Evolutionary conservation across 495 filamentous ascomycete species (phyloP).

Genomic region (Cercophora samala): DNA sequence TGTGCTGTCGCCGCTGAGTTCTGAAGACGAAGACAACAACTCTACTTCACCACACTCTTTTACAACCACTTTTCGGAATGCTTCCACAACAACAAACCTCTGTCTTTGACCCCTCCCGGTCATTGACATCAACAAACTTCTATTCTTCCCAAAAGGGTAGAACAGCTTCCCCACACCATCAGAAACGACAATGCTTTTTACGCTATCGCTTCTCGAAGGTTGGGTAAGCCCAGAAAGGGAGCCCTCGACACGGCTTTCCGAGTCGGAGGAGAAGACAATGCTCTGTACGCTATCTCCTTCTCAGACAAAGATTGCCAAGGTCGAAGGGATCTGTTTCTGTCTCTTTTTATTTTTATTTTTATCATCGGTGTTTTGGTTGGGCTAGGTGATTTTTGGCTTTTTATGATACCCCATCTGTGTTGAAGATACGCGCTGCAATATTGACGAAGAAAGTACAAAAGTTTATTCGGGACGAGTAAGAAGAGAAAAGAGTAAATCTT

Average conservation of each 20-base stretch:
- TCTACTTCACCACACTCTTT: constrained; percentile 28
- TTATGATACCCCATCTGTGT: constrained; percentile 59
- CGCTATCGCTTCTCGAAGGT: constrained; percentile 6
- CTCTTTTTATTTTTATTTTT: constrained; percentile 19
- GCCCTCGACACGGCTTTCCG: background rate
- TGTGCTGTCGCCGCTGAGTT: background rate
- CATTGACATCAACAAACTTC: background rate
- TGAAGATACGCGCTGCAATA: constrained; percentile 47
- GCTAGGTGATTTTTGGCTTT: constrained; percentile 17
- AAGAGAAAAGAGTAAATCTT: too few relatives aligned
- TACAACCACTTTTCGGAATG: constrained; percentile 16
- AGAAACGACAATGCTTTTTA: constrained; percentile 10
- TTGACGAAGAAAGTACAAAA: constrained; percentile 19
- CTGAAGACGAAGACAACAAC: constrained; percentile 6
- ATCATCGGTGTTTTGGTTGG: constrained; percentile 14
- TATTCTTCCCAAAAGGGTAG: background rate
- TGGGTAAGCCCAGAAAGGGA: background rate
- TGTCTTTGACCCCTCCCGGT: background rate
- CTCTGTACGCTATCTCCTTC: constrained; percentile 38
- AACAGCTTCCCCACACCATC: background rate
- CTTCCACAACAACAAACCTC: constrained; percentile 8
- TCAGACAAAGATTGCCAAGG: constrained; percentile 14
- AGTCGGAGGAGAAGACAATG: constrained; percentile 1
- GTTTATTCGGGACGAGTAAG: background rate
- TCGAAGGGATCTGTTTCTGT: constrained; percentile 21